Percentiles rank a stretch among this genome's conserved stretches.
Evolutionary conservation across 139 green algal genomes (phyloP).

Genomic region (Protoeuglena noctilucae): DNA sequence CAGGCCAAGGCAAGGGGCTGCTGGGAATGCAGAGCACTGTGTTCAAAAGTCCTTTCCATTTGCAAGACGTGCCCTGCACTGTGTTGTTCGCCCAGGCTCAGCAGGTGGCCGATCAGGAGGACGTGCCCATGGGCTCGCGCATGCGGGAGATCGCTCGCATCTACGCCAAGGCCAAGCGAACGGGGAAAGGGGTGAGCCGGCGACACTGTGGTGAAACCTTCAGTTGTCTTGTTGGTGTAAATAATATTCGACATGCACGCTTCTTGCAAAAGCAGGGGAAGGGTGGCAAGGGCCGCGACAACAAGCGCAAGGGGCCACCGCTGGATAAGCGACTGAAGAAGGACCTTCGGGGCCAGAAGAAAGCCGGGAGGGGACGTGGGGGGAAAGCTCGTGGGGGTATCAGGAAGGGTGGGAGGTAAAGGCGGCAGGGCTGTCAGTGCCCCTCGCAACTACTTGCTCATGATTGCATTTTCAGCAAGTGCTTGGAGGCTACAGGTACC

Average conservation of each 20-base stretch:
- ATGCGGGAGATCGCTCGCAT: slow-evolving; percentile 60
- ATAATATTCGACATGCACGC: not conserved
- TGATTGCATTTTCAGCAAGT: too few relatives aligned
- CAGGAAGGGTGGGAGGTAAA: too few relatives aligned
- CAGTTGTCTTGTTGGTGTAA: not conserved
- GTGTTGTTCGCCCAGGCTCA: too few relatives aligned
- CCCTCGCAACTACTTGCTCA: too few relatives aligned
- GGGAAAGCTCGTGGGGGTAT: too few relatives aligned
- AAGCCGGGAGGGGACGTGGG: too few relatives aligned
- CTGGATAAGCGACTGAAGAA: slow-evolving; percentile 40
- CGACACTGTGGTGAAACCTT: slow-evolving; percentile 1
- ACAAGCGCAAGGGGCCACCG: slow-evolving; percentile 17
- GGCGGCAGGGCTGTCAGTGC: too few relatives aligned
- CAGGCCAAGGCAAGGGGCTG: slow-evolving; percentile 61
- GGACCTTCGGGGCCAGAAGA: slow-evolving; percentile 34
- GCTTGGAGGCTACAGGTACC: too few relatives aligned
- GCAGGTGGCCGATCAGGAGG: slow-evolving; percentile 52
- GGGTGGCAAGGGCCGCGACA: slow-evolving; percentile 6
- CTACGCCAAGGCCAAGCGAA: slow-evolving; percentile 34
- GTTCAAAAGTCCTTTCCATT: too few relatives aligned
- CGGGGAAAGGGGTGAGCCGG: slow-evolving; percentile 11
- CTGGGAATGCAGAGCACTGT: too few relatives aligned
- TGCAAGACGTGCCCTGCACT: too few relatives aligned
- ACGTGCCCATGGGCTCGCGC: slow-evolving; percentile 39
- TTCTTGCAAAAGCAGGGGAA: slow-evolving; percentile 20